A percentile compares a stretch with the other conserved stretches of the same genome.
Evolutionary conservation across 2,329 filamentous ascomycete genomes (phyloP).

Genomic region (Fusarium sp.): DNA sequence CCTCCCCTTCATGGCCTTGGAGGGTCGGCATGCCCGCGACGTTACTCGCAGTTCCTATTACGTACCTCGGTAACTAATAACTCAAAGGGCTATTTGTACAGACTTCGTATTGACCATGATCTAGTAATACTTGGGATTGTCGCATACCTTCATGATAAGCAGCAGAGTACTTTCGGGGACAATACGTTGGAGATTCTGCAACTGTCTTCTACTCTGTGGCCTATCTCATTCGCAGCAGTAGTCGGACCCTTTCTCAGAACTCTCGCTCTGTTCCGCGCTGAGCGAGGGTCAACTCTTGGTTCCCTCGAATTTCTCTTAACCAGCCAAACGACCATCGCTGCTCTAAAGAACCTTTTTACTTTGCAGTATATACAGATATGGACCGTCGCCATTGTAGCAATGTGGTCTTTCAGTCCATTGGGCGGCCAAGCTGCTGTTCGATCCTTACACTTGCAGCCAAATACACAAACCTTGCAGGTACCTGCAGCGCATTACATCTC

Average conservation of each 20-base stretch:
- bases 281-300: not conserved
- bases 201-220: conserved; percentile 20
- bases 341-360: not conserved
- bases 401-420: conserved; percentile 4
- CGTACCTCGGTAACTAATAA: not conserved
- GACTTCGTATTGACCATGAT: too few relatives aligned
- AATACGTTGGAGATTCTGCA: not conserved
- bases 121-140: too few relatives aligned
- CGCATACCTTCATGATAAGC: not conserved
- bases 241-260: conserved; percentile 14
- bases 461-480: not conserved
- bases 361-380: not conserved
- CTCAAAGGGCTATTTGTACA: too few relatives aligned
- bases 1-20: not conserved
- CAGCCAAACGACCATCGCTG: not conserved
- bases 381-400: rapidly evolving
- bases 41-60: not conserved
- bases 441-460: not conserved
- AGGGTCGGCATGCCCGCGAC: not conserved
- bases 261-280: not conserved
- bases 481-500: too few relatives aligned
- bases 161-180: not conserved
- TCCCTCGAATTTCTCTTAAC: conserved; percentile 10
- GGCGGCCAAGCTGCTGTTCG: conserved; percentile 13
- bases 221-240: conserved; percentile 18